Percentiles rank a stretch among this genome's conserved stretches.
These are phyloP conservation scores for Aspergillus sp. DNA, from an alignment of 2,329 filamentous ascomycete genomes.

Conservation along the genomic window DNA sequence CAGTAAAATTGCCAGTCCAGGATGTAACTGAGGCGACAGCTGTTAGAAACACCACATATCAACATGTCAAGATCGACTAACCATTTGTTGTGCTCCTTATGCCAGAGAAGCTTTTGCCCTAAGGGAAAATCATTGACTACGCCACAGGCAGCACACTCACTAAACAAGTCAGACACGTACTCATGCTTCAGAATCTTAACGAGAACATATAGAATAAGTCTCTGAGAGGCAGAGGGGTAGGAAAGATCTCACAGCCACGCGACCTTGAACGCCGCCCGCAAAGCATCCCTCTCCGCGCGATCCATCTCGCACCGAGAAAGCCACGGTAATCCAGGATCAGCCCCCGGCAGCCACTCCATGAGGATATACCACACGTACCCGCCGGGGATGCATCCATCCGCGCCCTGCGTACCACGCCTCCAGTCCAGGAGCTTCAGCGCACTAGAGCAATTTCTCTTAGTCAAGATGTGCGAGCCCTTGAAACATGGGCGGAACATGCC, in stretches of 20 bases:
- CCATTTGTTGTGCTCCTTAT: not conserved
- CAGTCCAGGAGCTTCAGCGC: not conserved
- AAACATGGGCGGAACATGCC: not conserved
- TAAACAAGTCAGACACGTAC: not conserved
- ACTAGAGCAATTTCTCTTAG: not conserved
- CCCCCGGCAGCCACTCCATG: slow-evolving; percentile 4
- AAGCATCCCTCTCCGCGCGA: not conserved
- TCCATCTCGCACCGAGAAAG: not conserved
- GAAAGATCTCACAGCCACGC: slow-evolving; percentile 3
- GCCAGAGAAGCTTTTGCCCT: slow-evolving; percentile 2
- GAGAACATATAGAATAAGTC: too few species aligned
- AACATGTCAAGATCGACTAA: not conserved
- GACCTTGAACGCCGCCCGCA: not conserved
- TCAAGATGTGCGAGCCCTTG: not conserved
- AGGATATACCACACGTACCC: not conserved
- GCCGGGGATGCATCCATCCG: slow-evolving; percentile 1
- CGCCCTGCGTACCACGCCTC: not conserved
- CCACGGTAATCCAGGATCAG: not conserved
- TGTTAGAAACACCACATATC: not conserved
- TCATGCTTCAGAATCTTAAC: too few species aligned
- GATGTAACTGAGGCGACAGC: not conserved
- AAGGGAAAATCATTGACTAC: not conserved
- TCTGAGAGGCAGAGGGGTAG: too few species aligned
- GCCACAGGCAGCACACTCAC: not conserved
- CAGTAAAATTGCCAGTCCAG: not conserved